A percentile compares a stretch with the other conserved stretches of the same genome.
Conservation (phyloP, 139 green algal genomes). For the Coelastrella sp. region DNA sequence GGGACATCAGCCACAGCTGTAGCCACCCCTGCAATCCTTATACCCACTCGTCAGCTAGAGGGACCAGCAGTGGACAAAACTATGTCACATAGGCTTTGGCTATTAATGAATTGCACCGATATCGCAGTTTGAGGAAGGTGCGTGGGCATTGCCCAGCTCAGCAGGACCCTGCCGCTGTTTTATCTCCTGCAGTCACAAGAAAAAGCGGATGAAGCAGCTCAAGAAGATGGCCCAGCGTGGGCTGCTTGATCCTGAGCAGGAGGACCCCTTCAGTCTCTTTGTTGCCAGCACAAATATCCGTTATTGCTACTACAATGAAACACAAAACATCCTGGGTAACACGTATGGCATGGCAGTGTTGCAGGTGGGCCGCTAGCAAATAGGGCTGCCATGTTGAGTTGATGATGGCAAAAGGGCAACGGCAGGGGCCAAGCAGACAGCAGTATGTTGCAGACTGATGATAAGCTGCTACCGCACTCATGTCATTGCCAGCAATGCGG, state of each 20-base stretch:
- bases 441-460: too few relatives aligned
- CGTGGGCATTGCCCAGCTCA: background rate
- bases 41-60: background rate
- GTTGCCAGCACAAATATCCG: conserved; percentile 96
- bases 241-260: conserved; percentile 94
- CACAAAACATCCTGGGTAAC: conserved; percentile 97
- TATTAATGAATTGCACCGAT: too few relatives aligned
- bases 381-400: background rate
- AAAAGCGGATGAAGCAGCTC: conserved; percentile 97
- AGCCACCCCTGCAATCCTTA: background rate
- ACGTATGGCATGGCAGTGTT: conserved; percentile 99
- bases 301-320: conserved; percentile 99
- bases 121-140: background rate
- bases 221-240: conserved; percentile 95
- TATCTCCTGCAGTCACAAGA: conserved; percentile 78
- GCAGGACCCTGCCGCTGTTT: background rate
- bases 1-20: background rate
- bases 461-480: too few relatives aligned
- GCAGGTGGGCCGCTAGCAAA: conserved; percentile 68
- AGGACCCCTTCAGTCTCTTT: conserved; percentile 98
- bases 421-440: background rate
- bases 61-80: too few relatives aligned
- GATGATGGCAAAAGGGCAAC: background rate
- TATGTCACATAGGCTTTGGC: too few relatives aligned
- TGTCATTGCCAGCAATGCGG: too few relatives aligned